Base-by-base conservation (phyloP, 208 protist genomes). In the Wallacemonas sp. region DNA sequence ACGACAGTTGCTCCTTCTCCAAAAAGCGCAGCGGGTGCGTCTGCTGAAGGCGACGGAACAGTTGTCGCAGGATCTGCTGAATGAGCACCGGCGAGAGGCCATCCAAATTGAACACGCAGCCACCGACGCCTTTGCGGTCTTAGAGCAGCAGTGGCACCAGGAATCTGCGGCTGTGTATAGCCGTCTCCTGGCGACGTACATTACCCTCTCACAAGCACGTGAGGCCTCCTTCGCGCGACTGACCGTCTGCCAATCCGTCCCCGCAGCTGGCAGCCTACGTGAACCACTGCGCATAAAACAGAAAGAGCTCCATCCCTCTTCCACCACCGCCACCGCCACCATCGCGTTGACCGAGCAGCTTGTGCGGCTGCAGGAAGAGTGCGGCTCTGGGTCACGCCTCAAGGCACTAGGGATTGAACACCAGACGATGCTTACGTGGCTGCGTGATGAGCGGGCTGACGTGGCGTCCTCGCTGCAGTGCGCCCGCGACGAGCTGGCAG, bases 1-100 rank as follows among this genome's bases (percentile, higher is more conserved):
- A 38, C 61, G 71, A 12, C 70, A 76, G 29, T 52, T 48, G 17
- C 39, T 43, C 12, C 69, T 85, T 19, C 68, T 71, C 2, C 57
- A 56, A 8, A 69, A 83, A 32, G 64, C 68, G 24, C 34, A 74
- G 39, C 41, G 75, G 30, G 64, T 85, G 36, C 79, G 79, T 0
- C 38, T 48, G 1, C 30, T 85, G 27, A 75, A 85, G 48, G 65
- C 72, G 34, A 56, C 68, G 30, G 66, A 63, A 24, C 63, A 78
- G 52, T 36, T 79, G 2, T 48, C 55, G 16, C 70, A 74, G 66
- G 77, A 73, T 0, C 36, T 80, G 16, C 49, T 72, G 1, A n/a
- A 3, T 14, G 54, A 57, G 24, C 64, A 66, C 36, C 16, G 21
- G 4, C 14, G 24, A 1, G 21, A 16, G 6, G 41, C 46, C 9